Evolutionary conservation across 2,329 filamentous ascomycete genomes (phyloP).

Genomic region (Berkeleyomyces rouxiae): DNA sequence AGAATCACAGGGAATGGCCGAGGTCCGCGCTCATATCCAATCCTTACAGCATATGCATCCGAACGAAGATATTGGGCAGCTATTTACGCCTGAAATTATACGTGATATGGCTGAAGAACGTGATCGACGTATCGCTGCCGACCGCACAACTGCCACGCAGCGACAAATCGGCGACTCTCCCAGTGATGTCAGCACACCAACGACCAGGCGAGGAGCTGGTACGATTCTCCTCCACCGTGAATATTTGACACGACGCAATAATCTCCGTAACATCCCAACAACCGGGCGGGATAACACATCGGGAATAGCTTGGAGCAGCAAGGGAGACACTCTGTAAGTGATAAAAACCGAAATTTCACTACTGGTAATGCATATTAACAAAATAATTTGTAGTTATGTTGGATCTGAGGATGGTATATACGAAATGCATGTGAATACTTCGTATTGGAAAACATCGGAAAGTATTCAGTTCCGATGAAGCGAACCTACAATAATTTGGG

Average conservation of each 20-base stretch:
- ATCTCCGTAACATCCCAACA: slow-evolving; percentile 14
- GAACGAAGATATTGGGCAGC: not conserved
- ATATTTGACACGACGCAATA: not conserved
- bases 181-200: not conserved
- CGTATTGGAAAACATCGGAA: slow-evolving; percentile 41
- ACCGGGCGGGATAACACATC: slow-evolving; percentile 41
- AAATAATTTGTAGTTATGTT: slow-evolving; percentile 32
- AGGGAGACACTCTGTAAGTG: slow-evolving; percentile 42
- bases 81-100: not conserved
- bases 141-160: not conserved
- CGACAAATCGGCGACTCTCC: not conserved
- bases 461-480: slow-evolving; percentile 35
- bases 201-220: not conserved
- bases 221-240: not conserved
- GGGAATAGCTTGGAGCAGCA: slow-evolving; percentile 44
- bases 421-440: slow-evolving; percentile 51
- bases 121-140: not conserved
- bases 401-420: slow-evolving; percentile 59
- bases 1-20: not conserved
- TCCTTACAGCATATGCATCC: not conserved
- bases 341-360: too few relatives aligned
- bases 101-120: not conserved
- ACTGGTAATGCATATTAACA: not conserved
- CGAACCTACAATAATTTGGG: not conserved
- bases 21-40: not conserved